phyloP scores from a whole-genome alignment of 805 yeast genomes.

The Wickerhamomyces ciferrii region DNA sequence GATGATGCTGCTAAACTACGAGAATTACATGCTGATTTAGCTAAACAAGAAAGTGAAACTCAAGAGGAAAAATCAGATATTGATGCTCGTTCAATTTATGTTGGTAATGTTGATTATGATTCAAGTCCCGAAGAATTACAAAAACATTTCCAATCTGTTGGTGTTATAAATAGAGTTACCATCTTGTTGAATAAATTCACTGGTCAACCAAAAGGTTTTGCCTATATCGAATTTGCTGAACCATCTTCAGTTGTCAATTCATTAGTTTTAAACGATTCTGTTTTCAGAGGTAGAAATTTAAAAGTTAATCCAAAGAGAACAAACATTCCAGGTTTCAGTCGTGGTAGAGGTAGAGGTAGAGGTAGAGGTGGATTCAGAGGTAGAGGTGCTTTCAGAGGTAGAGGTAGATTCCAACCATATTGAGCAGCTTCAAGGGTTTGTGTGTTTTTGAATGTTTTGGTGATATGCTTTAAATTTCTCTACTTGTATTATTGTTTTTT shows the following conservation, averaged over 20 bases:
- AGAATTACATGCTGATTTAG: slow-evolving; percentile 48
- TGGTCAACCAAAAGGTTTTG: slow-evolving; percentile 84
- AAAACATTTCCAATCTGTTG: slow-evolving; percentile 62
- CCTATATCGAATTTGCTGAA: slow-evolving; percentile 79
- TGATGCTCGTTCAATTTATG: slow-evolving; percentile 75
- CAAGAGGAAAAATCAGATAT: slow-evolving; percentile 53
- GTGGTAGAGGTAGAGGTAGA: slow-evolving; percentile 42
- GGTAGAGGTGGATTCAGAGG: slow-evolving; percentile 27
- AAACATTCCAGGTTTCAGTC: slow-evolving; percentile 65
- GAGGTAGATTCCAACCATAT: slow-evolving; percentile 43
- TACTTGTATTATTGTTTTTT: too few species aligned
- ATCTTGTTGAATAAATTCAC: slow-evolving; percentile 67
- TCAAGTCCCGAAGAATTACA: slow-evolving; percentile 78
- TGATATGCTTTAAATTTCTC: too few species aligned
- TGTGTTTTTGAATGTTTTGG: too few species aligned
- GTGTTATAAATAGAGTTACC: slow-evolving; percentile 75
- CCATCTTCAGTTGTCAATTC: slow-evolving; percentile 62
- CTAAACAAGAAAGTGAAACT: slow-evolving; percentile 33
- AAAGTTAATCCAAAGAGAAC: slow-evolving; percentile 78
- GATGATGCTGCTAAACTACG: slow-evolving; percentile 59
- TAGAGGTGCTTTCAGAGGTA: slow-evolving; percentile 18
- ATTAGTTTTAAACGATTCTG: slow-evolving; percentile 56
- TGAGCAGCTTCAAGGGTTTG: too few species aligned
- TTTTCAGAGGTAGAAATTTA: slow-evolving; percentile 63
- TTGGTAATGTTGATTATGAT: slow-evolving; percentile 80